Evolutionary conservation across 805 yeast species (phyloP).

Genomic region (Spathaspora gorwiae): DNA sequence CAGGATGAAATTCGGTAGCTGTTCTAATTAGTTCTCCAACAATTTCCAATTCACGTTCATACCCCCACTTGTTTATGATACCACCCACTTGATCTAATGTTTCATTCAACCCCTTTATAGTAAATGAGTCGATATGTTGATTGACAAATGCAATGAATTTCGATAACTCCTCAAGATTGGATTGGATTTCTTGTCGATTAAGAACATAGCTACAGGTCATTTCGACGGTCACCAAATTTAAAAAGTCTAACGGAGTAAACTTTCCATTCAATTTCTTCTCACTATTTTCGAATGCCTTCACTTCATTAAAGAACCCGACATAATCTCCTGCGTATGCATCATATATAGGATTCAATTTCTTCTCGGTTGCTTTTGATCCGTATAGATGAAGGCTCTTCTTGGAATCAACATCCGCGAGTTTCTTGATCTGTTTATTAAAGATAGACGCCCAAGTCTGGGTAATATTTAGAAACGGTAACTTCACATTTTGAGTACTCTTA

Average conservation of each 20-base stretch:
- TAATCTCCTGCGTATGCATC: not conserved
- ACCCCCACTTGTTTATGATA: not conserved
- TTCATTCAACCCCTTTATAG: slow-evolving; percentile 1
- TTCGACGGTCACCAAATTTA: slow-evolving; percentile 7
- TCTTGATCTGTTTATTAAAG: slow-evolving; percentile 17
- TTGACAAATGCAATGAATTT: not conserved
- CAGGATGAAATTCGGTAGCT: not conserved
- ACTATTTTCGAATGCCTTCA: slow-evolving; percentile 14
- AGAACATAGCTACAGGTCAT: slow-evolving; percentile 8
- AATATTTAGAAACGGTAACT: slow-evolving; percentile 24
- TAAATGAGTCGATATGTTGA: not conserved
- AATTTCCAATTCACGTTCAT: not conserved
- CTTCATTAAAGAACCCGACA: slow-evolving; percentile 10
- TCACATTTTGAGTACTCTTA: slow-evolving; percentile 8
- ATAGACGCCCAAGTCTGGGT: slow-evolving; percentile 26
- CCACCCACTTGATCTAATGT: not conserved
- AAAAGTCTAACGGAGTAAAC: slow-evolving; percentile 7
- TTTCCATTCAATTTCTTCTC: slow-evolving; percentile 10
- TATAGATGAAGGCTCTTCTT: not conserved
- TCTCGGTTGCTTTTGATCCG: not conserved
- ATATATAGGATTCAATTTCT: not conserved
- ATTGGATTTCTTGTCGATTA: not conserved
- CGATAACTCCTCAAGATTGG: not conserved
- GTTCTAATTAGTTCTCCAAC: not conserved
- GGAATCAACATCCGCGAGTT: slow-evolving; percentile 13